A percentile compares a stretch with the other conserved stretches of the same genome.
Evolutionary conservation across 306 rosid genomes (phyloP).

Genomic region (Benincasa hispida): DNA sequence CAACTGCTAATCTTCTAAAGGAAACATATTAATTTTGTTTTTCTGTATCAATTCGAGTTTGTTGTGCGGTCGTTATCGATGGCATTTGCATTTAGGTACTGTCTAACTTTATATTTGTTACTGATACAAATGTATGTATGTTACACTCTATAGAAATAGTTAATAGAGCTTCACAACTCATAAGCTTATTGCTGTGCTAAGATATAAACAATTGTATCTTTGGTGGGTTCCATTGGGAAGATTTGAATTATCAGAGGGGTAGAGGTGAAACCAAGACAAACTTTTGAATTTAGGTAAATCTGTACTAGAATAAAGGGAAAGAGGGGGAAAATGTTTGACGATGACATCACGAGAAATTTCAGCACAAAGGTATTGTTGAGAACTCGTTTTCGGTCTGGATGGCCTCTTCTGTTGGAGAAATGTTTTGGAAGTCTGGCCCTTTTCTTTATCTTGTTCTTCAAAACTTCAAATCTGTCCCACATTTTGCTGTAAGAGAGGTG

Average conservation of each 20-base stretch:
- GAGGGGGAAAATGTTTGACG: neutral
- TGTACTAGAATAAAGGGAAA: neutral
- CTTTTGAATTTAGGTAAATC: conserved; percentile 1
- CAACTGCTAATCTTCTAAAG: neutral
- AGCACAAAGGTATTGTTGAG: neutral
- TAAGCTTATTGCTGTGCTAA: neutral
- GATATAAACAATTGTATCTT: conserved; percentile 22
- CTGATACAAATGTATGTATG: neutral
- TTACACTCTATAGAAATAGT: neutral
- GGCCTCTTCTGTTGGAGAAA: conserved; percentile 17
- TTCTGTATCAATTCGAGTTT: conserved; percentile 19
- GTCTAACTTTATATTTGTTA: neutral
- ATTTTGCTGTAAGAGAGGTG: conserved; percentile 11
- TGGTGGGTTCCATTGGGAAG: conserved; percentile 56
- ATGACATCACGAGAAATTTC: neutral
- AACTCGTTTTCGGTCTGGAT: neutral
- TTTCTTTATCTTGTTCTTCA: neutral
- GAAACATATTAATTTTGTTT: neutral
- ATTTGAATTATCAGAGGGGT: conserved; percentile 4
- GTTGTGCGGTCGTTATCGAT: conserved; percentile 41
- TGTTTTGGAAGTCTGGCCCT: neutral
- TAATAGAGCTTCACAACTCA: conserved; percentile 5
- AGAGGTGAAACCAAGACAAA: conserved; percentile 4
- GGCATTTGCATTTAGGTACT: neutral
- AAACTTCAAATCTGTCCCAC: conserved; percentile 36